phyloP scores from a whole-genome alignment of 805 yeast species.

The Citeromyces nyonsensis region DNA sequence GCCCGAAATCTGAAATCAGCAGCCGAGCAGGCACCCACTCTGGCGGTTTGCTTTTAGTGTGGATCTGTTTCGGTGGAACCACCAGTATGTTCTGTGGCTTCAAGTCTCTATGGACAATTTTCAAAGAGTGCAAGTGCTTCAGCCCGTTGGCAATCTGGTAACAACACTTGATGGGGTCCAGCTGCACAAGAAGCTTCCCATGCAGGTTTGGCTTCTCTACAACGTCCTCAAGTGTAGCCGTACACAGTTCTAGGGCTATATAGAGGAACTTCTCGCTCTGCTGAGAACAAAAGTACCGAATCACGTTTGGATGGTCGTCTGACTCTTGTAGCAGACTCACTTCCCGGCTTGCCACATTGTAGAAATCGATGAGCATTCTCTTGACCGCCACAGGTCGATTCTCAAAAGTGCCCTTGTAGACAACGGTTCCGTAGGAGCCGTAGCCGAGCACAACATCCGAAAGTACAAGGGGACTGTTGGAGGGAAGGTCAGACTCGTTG shows the following conservation, averaged over 20 bases:
- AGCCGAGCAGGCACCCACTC: constrained; percentile 37
- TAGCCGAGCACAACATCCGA: constrained; percentile 76
- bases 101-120: constrained; percentile 88
- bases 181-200: constrained; percentile 15
- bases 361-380: constrained; percentile 83
- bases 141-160: constrained; percentile 75
- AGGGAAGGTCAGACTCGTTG: constrained; percentile 3
- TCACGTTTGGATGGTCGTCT: constrained; percentile 93
- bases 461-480: constrained; percentile 37
- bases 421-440: constrained; percentile 96
- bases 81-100: constrained; percentile 90
- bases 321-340: constrained; percentile 79
- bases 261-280: constrained; percentile 76
- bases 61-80: constrained; percentile 43
- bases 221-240: constrained; percentile 78
- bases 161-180: constrained; percentile 35
- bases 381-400: constrained; percentile 92
- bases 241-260: constrained; percentile 86
- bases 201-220: constrained; percentile 37
- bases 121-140: constrained; percentile 73
- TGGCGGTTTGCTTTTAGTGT: neutral
- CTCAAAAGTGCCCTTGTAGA: constrained; percentile 80
- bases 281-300: constrained; percentile 88
- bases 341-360: constrained; percentile 88
- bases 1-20: constrained; percentile 88